phyloP scores from a whole-genome alignment of 2,329 filamentous ascomycete genomes.

The Rhinocladiella similis region DNA sequence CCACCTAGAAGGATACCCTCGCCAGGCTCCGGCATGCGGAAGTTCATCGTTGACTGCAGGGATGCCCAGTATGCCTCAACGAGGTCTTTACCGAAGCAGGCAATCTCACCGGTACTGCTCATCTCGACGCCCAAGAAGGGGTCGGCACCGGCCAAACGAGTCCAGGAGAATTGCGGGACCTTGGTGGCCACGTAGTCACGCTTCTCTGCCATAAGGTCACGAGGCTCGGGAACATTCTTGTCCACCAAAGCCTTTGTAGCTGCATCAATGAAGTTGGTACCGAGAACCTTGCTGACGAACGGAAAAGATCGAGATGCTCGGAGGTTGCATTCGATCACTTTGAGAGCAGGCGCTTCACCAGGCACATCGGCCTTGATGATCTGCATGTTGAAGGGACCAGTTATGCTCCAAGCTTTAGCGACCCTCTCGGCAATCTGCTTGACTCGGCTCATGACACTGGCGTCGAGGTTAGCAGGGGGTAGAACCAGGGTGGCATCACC shows the following conservation, averaged over 20 bases:
- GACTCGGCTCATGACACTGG: constrained; percentile 75
- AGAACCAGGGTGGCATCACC: constrained; percentile 94
- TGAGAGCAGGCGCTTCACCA: constrained; percentile 72
- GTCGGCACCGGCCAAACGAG: constrained; percentile 92
- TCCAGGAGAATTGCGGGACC: constrained; percentile 99
- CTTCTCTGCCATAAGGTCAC: constrained; percentile 84
- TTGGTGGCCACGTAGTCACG: constrained; percentile 94
- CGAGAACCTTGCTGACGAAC: constrained; percentile 95
- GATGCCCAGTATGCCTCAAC: constrained; percentile 98
- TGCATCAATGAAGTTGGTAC: constrained; percentile 93
- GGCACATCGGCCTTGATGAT: constrained; percentile 81
- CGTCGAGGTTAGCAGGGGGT: constrained; percentile 78
- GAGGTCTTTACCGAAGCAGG: constrained; percentile 94
- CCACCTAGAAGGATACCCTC: constrained; percentile 95
- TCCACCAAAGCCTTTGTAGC: constrained; percentile 90
- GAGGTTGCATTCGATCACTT: constrained; percentile 98
- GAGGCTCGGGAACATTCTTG: constrained; percentile 77
- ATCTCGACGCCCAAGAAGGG: constrained; percentile 98
- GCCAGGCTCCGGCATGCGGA: constrained; percentile 90
- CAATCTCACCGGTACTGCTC: constrained; percentile 95
- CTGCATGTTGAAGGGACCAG: constrained; percentile 99
- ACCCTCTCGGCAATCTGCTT: constrained; percentile 97
- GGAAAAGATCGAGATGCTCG: constrained; percentile 97
- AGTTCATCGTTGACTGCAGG: constrained; percentile 97
- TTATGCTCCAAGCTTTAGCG: constrained; percentile 94